Percentiles rank a stretch among this genome's conserved stretches.
phyloP scores from a whole-genome alignment of 352 stramenopile genomes.

The Poterioochromonas sp. region DNA sequence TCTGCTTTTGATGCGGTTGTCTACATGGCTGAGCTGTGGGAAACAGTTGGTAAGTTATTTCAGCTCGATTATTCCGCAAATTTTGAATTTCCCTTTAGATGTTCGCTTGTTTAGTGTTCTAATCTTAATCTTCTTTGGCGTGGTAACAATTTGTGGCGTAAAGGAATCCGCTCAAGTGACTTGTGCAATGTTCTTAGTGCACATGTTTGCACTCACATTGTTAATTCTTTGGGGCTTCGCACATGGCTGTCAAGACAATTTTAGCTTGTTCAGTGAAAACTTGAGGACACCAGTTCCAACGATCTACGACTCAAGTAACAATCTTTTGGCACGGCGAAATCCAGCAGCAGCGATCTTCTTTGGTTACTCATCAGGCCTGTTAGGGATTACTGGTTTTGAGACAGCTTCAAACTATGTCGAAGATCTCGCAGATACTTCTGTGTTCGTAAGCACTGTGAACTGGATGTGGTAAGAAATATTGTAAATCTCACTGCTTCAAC shows the following conservation, averaged over 20 bases:
- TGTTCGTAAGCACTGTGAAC: constrained; percentile 4
- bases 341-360: background rate
- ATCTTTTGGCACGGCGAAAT: background rate
- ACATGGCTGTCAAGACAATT: background rate
- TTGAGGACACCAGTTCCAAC: background rate
- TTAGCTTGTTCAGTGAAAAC: background rate
- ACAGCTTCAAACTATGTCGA: background rate
- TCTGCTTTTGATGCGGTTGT: background rate
- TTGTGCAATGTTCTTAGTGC: background rate
- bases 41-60: too few relatives aligned
- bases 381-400: constrained; percentile 23
- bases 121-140: background rate
- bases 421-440: background rate
- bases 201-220: background rate
- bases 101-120: background rate
- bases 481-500: too few relatives aligned
- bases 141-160: background rate
- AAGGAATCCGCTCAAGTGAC: background rate
- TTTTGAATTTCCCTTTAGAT: too few relatives aligned
- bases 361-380: background rate
- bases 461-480: constrained; percentile 1
- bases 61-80: too few relatives aligned
- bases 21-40: background rate
- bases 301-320: background rate
- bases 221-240: background rate